Conservation (phyloP, 495 filamentous ascomycete species). For the Lentithecium fluviatile region DNA sequence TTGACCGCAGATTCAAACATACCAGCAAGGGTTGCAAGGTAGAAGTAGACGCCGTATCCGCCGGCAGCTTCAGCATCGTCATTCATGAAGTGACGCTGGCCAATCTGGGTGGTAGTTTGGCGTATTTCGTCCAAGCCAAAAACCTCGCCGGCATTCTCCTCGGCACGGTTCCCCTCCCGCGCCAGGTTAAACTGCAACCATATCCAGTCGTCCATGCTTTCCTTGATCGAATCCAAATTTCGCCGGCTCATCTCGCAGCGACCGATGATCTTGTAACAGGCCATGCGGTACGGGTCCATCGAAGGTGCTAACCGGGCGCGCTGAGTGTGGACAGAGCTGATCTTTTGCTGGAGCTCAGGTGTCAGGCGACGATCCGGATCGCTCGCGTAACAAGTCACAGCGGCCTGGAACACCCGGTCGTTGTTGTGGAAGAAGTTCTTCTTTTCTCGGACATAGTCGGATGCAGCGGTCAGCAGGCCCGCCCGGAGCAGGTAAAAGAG, state of each 20-base stretch:
- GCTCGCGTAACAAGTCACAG: constrained; percentile 77
- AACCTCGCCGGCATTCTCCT: constrained; percentile 81
- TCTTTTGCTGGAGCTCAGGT: constrained; percentile 75
- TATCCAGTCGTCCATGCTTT: constrained; percentile 89
- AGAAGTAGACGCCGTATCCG: constrained; percentile 86
- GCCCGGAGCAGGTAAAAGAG: constrained; percentile 89
- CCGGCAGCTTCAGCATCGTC: constrained; percentile 65
- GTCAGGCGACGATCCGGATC: constrained; percentile 68
- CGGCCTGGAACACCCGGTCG: constrained; percentile 86
- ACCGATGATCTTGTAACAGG: constrained; percentile 96
- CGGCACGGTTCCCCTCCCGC: constrained; percentile 75
- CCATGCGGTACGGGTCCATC: constrained; percentile 89
- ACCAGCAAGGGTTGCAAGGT: constrained; percentile 82
- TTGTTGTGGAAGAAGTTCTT: constrained; percentile 76
- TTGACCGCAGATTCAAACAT: constrained; percentile 94
- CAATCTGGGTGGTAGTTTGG: constrained; percentile 80
- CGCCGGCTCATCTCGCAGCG: constrained; percentile 84
- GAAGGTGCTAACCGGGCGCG: constrained; percentile 78
- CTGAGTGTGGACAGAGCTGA: constrained; percentile 85
- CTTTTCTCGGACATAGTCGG: constrained; percentile 78
- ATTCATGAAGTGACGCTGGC: constrained; percentile 79
- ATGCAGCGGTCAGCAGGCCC: constrained; percentile 79
- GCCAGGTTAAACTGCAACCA: constrained; percentile 95
- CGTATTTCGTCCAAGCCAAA: constrained; percentile 87
- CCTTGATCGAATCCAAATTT: constrained; percentile 72